Evolutionary conservation across 2,329 filamentous ascomycete species (phyloP).

Genomic region (Fusarium domesticum): DNA sequence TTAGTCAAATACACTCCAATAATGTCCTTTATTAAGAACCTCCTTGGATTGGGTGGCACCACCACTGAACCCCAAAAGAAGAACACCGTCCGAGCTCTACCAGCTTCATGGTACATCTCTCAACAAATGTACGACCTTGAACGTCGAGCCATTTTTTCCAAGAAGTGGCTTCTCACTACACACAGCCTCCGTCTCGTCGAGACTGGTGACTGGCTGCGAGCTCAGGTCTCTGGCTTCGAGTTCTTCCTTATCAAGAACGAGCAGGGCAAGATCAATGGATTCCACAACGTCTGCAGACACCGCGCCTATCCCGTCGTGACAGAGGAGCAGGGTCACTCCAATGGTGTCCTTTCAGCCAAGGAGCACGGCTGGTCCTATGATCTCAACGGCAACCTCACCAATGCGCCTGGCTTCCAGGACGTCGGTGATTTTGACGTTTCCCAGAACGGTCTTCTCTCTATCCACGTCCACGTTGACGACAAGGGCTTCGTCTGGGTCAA

Average conservation of each 20-base stretch:
- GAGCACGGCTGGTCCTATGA: slow-evolving; percentile 64
- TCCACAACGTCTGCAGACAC: slow-evolving; percentile 63
- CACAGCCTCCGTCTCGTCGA: slow-evolving; percentile 50
- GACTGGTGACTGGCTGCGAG: slow-evolving; percentile 55
- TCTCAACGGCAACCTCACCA: slow-evolving; percentile 54
- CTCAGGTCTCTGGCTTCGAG: slow-evolving; percentile 52
- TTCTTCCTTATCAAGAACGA: slow-evolving; percentile 53
- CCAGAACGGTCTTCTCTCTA: slow-evolving; percentile 54
- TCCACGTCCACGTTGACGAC: slow-evolving; percentile 51
- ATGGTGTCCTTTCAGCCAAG: slow-evolving; percentile 52
- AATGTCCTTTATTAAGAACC: slow-evolving; percentile 36
- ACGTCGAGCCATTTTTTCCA: slow-evolving; percentile 55
- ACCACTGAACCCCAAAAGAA: slow-evolving; percentile 20
- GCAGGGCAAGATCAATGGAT: slow-evolving; percentile 52
- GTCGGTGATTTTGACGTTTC: slow-evolving; percentile 54
- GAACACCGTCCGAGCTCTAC: slow-evolving; percentile 38
- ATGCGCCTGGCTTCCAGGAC: slow-evolving; percentile 57
- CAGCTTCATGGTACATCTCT: slow-evolving; percentile 50
- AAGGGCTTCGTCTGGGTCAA: slow-evolving; percentile 60
- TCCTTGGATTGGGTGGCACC: slow-evolving; percentile 37
- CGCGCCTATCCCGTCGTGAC: slow-evolving; percentile 58
- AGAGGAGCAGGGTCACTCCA: slow-evolving; percentile 47
- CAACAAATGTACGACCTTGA: slow-evolving; percentile 56
- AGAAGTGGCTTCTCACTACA: slow-evolving; percentile 55
- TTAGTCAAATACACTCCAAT: slow-evolving; percentile 9